phyloP scores from a whole-genome alignment of 331 rosid species.

The Rosa hybrid region DNA sequence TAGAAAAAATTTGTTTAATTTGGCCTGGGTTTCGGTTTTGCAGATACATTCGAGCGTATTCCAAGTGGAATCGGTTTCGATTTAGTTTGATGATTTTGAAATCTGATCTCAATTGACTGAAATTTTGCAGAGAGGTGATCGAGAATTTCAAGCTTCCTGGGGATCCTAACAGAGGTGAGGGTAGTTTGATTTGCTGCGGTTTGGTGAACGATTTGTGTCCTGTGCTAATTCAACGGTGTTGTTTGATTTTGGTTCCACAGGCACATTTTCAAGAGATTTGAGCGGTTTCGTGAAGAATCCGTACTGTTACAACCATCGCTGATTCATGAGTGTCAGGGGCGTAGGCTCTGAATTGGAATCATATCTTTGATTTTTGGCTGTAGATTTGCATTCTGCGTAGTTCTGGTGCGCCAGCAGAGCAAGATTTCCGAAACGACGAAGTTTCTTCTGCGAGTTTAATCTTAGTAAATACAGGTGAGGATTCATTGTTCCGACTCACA shows the following conservation, averaged over 20 bases:
- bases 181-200: constrained; percentile 18
- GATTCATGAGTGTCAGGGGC: constrained; percentile 31
- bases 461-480: constrained; percentile 54
- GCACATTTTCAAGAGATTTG: constrained; percentile 37
- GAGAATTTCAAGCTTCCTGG: constrained; percentile 21
- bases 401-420: constrained; percentile 18
- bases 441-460: constrained; percentile 23
- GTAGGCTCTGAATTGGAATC: constrained; percentile 40
- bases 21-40: constrained; percentile 13
- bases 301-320: constrained; percentile 15
- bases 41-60: constrained; percentile 35
- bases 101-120: constrained; percentile 33
- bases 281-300: constrained; percentile 19
- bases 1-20: constrained; percentile 1
- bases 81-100: constrained; percentile 20
- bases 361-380: constrained; percentile 18
- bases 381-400: constrained; percentile 39
- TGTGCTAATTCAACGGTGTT: constrained; percentile 14
- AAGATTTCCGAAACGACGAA: constrained; percentile 10
- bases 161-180: constrained; percentile 9
- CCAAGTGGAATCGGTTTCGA: constrained; percentile 24
- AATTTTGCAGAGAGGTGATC: constrained; percentile 12
- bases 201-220: constrained; percentile 27
- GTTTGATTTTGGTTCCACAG: constrained; percentile 37
- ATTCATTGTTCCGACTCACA: constrained; percentile 25